A percentile compares a stretch with the other conserved stretches of the same genome.
These are phyloP conservation scores for Jatropha podagrica DNA, from an alignment of 441 rosid genomes.

Conservation along the genomic window DNA sequence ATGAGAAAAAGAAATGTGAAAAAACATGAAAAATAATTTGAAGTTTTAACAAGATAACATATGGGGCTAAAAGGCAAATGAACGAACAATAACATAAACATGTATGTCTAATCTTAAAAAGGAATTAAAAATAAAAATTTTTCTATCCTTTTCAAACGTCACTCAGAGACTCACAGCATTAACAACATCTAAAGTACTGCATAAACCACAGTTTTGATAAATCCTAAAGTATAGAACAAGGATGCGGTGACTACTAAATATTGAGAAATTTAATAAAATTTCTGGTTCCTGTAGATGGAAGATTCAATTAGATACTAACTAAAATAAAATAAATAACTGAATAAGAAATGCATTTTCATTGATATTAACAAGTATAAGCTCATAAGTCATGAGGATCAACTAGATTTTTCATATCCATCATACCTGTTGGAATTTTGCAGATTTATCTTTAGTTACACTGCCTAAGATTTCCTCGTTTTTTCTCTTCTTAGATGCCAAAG, in stretches of 20 bases:
- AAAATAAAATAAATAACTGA: not conserved
- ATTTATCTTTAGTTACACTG: conserved; percentile 34
- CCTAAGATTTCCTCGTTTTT: conserved; percentile 46
- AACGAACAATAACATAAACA: not conserved
- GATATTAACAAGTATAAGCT: not conserved
- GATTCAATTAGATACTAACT: not conserved
- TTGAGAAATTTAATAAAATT: not conserved
- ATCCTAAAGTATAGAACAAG: not conserved
- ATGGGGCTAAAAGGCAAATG: not conserved
- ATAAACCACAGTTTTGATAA: not conserved
- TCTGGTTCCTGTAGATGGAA: not conserved
- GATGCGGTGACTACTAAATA: not conserved
- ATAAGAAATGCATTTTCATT: not conserved
- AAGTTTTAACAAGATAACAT: not conserved
- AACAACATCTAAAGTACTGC: not conserved
- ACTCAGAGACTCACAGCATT: not conserved
- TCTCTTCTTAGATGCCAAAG: conserved; percentile 51
- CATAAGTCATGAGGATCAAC: not conserved
- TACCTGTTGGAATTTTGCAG: conserved; percentile 50
- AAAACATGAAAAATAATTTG: not conserved
- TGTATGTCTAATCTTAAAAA: not conserved
- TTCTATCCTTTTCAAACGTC: not conserved
- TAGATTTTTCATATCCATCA: not conserved
- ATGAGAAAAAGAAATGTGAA: not conserved
- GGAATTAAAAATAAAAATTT: not conserved